These are phyloP conservation scores for Kluyveromyces lactis DNA, from an alignment of 805 yeast genomes.

Conservation along the genomic window DNA sequence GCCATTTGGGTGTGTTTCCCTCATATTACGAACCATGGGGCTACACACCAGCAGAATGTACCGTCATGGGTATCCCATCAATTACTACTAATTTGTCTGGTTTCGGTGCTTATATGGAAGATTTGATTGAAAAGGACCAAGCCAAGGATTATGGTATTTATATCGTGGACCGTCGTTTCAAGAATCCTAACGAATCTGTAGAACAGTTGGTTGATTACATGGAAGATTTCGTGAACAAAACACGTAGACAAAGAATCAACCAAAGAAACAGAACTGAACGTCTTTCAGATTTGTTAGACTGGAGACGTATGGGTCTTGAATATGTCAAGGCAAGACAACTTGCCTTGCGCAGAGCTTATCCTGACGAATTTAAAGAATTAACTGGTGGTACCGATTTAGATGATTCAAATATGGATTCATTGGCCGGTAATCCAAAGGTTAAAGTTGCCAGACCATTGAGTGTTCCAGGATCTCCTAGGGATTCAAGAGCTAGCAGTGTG, in stretches of 20 bases:
- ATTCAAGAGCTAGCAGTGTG: slow-evolving; percentile 27
- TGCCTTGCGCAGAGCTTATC: slow-evolving; percentile 89
- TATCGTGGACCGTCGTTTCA: slow-evolving; percentile 89
- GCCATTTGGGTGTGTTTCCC: slow-evolving; percentile 97
- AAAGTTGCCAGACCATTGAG: slow-evolving; percentile 87
- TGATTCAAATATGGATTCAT: slow-evolving; percentile 23
- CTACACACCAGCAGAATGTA: slow-evolving; percentile 97
- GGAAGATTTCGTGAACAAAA: slow-evolving; percentile 81
- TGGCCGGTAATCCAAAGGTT: slow-evolving; percentile 36
- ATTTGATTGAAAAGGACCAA: slow-evolving; percentile 69
- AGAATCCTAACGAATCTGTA: slow-evolving; percentile 87
- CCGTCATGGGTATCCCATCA: slow-evolving; percentile 98
- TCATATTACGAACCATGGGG: slow-evolving; percentile 99
- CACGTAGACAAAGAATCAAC: slow-evolving; percentile 94
- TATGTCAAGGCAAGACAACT: slow-evolving; percentile 90
- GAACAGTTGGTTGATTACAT: slow-evolving; percentile 82
- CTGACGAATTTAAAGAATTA: slow-evolving; percentile 55
- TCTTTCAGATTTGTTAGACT: slow-evolving; percentile 83
- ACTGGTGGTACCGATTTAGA: slow-evolving; percentile 24
- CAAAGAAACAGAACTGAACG: slow-evolving; percentile 97
- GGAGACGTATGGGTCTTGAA: slow-evolving; percentile 98
- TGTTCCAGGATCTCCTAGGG: slow-evolving; percentile 94
- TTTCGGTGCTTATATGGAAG: slow-evolving; percentile 98
- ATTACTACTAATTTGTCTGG: slow-evolving; percentile 94
- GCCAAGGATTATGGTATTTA: slow-evolving; percentile 95